These are phyloP conservation scores for Arabidopsis lyrata DNA, from an alignment of 441 rosid genomes.

Conservation along the genomic window DNA sequence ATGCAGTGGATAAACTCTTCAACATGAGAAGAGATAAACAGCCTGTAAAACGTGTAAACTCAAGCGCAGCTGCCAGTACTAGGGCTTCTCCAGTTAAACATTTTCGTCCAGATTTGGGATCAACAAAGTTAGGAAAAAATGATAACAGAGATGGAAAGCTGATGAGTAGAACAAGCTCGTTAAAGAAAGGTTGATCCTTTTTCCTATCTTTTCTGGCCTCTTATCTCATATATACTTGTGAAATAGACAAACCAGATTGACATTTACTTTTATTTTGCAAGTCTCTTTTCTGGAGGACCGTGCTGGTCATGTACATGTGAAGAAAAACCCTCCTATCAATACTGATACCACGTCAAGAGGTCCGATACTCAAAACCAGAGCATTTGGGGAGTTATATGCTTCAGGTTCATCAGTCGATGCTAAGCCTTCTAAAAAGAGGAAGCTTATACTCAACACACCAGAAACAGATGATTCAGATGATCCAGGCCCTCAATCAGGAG, in stretches of 20 bases:
- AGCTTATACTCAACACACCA: constrained; percentile 29
- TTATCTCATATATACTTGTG: constrained; percentile 6
- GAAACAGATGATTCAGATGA: constrained; percentile 21
- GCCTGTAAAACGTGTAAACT: constrained; percentile 10
- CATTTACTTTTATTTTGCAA: constrained; percentile 27
- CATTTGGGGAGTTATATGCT: constrained; percentile 21
- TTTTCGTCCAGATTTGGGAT: constrained; percentile 3
- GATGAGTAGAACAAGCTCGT: constrained; percentile 5
- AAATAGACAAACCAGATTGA: constrained; percentile 28
- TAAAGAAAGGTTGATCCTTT: constrained; percentile 33
- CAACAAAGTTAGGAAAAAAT: neutral
- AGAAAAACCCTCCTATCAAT: constrained; percentile 31
- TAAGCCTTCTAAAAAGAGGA: constrained; percentile 32
- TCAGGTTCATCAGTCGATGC: constrained; percentile 34
- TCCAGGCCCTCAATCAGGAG: constrained; percentile 26
- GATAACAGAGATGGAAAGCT: constrained; percentile 34
- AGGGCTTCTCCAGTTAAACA: constrained; percentile 13
- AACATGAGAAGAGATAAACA: constrained; percentile 46
- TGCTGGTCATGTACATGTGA: constrained; percentile 33
- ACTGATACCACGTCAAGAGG: constrained; percentile 14
- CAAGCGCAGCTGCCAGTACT: constrained; percentile 37
- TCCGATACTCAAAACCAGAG: constrained; percentile 17
- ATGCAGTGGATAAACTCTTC: constrained; percentile 60
- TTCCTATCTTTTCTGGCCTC: neutral
- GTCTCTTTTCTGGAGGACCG: constrained; percentile 9